Evolutionary conservation across 805 yeast genomes (phyloP).

Genomic region (Pichia occidentalis): DNA sequence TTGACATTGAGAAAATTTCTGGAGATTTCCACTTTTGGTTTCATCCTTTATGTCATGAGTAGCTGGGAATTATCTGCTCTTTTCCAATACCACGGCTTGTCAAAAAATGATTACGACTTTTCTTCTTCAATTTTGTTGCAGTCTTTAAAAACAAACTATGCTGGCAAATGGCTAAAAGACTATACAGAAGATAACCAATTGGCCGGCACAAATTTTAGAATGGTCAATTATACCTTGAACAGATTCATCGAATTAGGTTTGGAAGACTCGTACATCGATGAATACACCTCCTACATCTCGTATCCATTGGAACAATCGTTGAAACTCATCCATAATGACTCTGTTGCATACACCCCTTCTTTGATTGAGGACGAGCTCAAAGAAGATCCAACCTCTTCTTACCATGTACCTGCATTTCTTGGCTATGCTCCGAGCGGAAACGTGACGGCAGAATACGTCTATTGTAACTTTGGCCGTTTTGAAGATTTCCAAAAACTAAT

Average conservation of each 20-base stretch:
- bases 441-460: slow-evolving; percentile 58
- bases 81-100: background rate
- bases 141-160: slow-evolving; percentile 31
- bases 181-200: slow-evolving; percentile 52
- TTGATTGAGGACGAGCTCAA: slow-evolving; percentile 42
- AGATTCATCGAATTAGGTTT: slow-evolving; percentile 59
- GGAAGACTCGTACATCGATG: slow-evolving; percentile 39
- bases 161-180: slow-evolving; percentile 47
- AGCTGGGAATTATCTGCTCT: too few species aligned
- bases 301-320: slow-evolving; percentile 54
- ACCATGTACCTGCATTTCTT: slow-evolving; percentile 62
- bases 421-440: slow-evolving; percentile 75
- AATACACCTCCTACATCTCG: slow-evolving; percentile 56
- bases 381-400: slow-evolving; percentile 46
- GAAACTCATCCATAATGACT: slow-evolving; percentile 30
- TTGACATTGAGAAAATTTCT: slow-evolving; percentile 8
- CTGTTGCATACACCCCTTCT: slow-evolving; percentile 43
- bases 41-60: too few species aligned
- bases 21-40: too few species aligned
- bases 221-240: slow-evolving; percentile 52
- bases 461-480: slow-evolving; percentile 61
- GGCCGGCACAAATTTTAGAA: slow-evolving; percentile 45
- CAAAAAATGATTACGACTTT: background rate
- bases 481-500: slow-evolving; percentile 50
- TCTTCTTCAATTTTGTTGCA: slow-evolving; percentile 16